phyloP scores from a whole-genome alignment of 2,329 filamentous ascomycete genomes.

The Penicillium sumatraense region DNA sequence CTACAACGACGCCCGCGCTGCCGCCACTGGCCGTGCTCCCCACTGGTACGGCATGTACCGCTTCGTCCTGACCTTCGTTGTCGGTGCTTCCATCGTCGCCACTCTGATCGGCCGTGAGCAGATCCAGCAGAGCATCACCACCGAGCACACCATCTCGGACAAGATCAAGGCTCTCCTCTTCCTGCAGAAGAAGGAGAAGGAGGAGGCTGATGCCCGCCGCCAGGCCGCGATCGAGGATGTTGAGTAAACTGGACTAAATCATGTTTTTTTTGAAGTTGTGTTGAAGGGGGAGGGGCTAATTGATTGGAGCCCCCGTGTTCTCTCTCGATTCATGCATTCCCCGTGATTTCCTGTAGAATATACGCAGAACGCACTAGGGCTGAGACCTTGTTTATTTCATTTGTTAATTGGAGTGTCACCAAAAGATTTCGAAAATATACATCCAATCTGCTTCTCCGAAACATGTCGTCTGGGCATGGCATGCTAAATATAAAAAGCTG shows the following conservation, averaged over 20 bases:
- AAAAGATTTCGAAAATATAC: not conserved
- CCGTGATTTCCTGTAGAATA: slow-evolving; percentile 41
- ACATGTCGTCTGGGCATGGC: not conserved
- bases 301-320: slow-evolving; percentile 16
- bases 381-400: slow-evolving; percentile 32
- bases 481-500: not conserved
- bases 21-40: slow-evolving; percentile 76
- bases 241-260: slow-evolving; percentile 33
- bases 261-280: slow-evolving; percentile 8
- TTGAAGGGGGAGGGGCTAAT: slow-evolving; percentile 9
- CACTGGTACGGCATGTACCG: slow-evolving; percentile 88
- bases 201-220: slow-evolving; percentile 46
- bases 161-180: slow-evolving; percentile 59
- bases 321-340: slow-evolving; percentile 34
- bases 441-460: not conserved
- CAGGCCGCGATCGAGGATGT: slow-evolving; percentile 36
- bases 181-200: slow-evolving; percentile 52
- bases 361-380: slow-evolving; percentile 38
- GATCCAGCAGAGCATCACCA: slow-evolving; percentile 54
- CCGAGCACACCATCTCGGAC: slow-evolving; percentile 49
- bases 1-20: slow-evolving; percentile 78
- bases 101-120: slow-evolving; percentile 82
- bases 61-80: slow-evolving; percentile 88
- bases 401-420: slow-evolving; percentile 20
- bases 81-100: slow-evolving; percentile 79